Evolutionary conservation across 2,329 filamentous ascomycete genomes (phyloP), one percentile per base, ranked within the genome.

Genomic region (Fusarium redolens): DNA sequence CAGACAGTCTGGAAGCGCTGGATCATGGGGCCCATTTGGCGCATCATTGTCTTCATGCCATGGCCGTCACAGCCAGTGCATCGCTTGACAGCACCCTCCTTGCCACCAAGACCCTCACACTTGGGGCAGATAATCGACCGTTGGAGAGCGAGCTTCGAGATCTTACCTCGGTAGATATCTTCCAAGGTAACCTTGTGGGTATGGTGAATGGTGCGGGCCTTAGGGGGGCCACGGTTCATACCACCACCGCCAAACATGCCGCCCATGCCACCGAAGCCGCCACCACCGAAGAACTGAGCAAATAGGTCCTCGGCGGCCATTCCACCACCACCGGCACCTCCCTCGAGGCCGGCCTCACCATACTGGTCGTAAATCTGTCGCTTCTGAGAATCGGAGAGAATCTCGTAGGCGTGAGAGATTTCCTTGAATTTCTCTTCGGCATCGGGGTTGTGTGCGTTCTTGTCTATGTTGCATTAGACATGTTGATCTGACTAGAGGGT

Each of bases 41-140:
- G 93, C 96, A 99, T 98, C 96, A 99, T 98, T 44, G 94, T 98
- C 92, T 98, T 98, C 93, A 98, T 97, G 84, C 96, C 96, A 73
- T 93, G 91, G 75, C 96, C 96, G 79, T 97, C 94, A 83, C 96
- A 99, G 80, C 94, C 93, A 44, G 90, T 81, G 85, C 96, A 99
- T 79, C 93, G 93, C 86, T 95, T 96, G 74, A 98, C 96, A n/a
- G 96, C 94, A 73, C 96, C 96, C 75, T 98, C 96, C 87, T 99
- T 99, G 75, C 96, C 96, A 80, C 96, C 96, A 68, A 95, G 91
- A 72, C 96, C 96, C 67, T 96, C 92, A 83, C 96, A 99, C 85
- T 95, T 95, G 75, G 94, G 87, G 88, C 96, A 99, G 84, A 99
- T 96, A 82, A 99, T 92, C 17, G 96, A 98, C 81, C 97, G 97